Base-by-base conservation (phyloP, 2,329 filamentous ascomycete species). In the Neonectria magnoliae region DNA sequence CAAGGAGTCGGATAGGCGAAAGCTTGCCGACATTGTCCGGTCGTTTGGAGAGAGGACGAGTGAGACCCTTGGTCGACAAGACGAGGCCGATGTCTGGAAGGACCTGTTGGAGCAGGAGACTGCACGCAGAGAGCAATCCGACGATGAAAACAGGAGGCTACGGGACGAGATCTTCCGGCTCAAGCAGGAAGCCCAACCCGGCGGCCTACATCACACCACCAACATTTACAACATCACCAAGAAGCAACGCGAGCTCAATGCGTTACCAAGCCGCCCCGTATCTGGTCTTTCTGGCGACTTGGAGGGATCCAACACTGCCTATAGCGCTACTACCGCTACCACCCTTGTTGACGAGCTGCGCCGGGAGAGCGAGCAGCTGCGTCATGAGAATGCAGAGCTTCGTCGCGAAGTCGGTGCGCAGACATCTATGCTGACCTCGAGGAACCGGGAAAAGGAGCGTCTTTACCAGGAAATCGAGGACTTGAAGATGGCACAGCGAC, bases 401-500 rank as follows among this genome's bases (percentile, higher is more conserved):
- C 89, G 95, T 57, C 91, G 94, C 58, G 94, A 98, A 78, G 92
- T 98, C 31, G 93, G 94, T 66, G 96, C 96, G 3, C 96, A 99
- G 77, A 97, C 94, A 1, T 98, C 94, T 0, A 98, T 99, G 93
- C 86, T 99, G 36, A 98, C 95, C 1, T 98, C 96, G 38, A 88
- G 96, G 25, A 98, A 98, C 75, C 91, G 94, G 27, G 96, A 99
- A 76, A 97, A 97, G 76, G 94, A 98, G 76, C 89, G 94, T 5
- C 84, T 99, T 9, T 97, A 98, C 78, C 93, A 97, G 76, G 95
- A 99, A 77, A 98, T 98, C 67, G 96, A 99, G 79, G 94, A 98
- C 66, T 84, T 99, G 67, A 99, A 98, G 80, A 89, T 98, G 73
- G 89, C 92, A 2, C 91, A 94, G 69, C 90, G 94, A 59, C 90